phyloP scores from a whole-genome alignment of 306 rosid species.

The Trifolium repens region DNA sequence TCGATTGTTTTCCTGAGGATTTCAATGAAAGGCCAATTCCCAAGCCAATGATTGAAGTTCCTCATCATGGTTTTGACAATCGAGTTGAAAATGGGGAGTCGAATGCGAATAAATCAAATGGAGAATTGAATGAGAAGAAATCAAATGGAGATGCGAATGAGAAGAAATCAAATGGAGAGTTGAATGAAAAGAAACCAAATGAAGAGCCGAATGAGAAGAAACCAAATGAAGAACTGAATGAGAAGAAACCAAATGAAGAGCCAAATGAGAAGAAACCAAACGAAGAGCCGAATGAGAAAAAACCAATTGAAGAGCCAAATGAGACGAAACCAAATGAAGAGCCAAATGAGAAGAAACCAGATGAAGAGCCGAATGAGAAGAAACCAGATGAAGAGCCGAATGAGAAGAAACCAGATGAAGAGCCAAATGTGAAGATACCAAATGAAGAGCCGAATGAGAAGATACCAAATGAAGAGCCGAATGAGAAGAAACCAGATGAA shows the following conservation, averaged over 20 bases:
- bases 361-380: neutral
- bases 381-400: neutral
- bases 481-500: neutral
- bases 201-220: neutral
- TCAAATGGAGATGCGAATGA: neutral
- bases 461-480: neutral
- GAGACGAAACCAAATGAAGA: neutral
- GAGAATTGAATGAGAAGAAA: conserved; percentile 60
- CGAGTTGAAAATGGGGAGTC: conserved; percentile 68
- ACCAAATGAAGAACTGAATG: neutral
- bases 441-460: neutral
- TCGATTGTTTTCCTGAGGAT: conserved; percentile 72
- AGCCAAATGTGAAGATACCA: neutral
- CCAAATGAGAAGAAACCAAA: neutral
- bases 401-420: neutral
- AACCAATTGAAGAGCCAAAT: neutral
- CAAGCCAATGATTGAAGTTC: conserved; percentile 84
- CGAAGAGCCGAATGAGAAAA: neutral
- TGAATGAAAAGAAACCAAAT: neutral
- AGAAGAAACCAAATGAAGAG: neutral
- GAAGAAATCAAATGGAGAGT: neutral
- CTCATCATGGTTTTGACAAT: conserved; percentile 79
- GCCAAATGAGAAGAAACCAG: neutral
- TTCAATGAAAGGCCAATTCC: conserved; percentile 69
- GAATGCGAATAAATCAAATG: conserved; percentile 62